Conservation (phyloP, 73 alveolate genomes). For the Paramecium sexaurelia region DNA sequence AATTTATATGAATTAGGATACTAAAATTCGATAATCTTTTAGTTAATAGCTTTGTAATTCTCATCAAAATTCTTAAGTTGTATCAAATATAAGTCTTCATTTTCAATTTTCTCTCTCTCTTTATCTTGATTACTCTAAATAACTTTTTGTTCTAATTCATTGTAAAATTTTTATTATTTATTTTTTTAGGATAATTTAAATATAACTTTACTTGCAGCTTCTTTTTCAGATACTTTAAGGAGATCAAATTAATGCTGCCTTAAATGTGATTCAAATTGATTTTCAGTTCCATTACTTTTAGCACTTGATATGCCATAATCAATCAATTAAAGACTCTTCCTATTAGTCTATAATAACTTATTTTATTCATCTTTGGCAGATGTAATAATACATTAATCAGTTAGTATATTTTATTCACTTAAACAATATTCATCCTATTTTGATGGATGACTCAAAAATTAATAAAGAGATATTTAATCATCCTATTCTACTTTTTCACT, state of each 20-base stretch:
- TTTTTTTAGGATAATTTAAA: background rate
- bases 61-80: background rate
- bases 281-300: background rate
- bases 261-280: background rate
- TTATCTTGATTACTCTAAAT: background rate
- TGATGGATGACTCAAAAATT: constrained; percentile 1
- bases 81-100: background rate
- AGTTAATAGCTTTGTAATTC: background rate
- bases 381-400: background rate
- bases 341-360: background rate
- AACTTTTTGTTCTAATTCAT: background rate
- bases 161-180: background rate
- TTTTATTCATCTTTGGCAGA: constrained; percentile 19
- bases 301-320: background rate
- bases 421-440: background rate
- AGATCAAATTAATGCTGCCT: background rate
- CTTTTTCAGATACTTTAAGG: background rate
- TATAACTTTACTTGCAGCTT: background rate
- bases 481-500: background rate
- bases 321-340: background rate
- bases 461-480: background rate
- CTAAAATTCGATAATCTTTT: background rate
- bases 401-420: background rate
- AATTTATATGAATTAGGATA: constrained; percentile 4
- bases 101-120: background rate